These are phyloP conservation scores for Daucus carota DNA, from an alignment of 129 eudicot species.

Conservation along the genomic window DNA sequence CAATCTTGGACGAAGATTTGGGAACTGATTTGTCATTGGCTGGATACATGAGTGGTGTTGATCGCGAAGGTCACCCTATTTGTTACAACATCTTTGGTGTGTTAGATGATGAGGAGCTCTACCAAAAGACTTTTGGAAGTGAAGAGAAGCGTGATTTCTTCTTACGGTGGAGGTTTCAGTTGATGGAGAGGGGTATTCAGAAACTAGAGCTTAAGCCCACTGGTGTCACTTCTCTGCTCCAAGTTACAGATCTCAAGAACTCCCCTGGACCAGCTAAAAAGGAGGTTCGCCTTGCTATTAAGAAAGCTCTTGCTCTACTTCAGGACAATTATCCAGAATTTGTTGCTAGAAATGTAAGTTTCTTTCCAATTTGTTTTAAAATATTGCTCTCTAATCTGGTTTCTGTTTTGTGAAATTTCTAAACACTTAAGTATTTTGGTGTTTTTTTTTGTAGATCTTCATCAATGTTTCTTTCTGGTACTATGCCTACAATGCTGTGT, in stretches of 20 bases:
- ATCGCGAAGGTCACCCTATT: conserved; percentile 56
- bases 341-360: conserved; percentile 64
- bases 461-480: conserved; percentile 65
- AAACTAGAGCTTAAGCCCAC: conserved; percentile 48
- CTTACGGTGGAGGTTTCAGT: conserved; percentile 65
- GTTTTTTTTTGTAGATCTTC: conserved; percentile 33
- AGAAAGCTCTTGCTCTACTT: conserved; percentile 58
- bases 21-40: conserved; percentile 30
- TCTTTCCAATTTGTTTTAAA: background rate
- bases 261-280: conserved; percentile 65
- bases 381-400: background rate
- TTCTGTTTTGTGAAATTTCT: background rate
- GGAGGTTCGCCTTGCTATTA: conserved; percentile 54
- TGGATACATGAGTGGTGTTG: conserved; percentile 56
- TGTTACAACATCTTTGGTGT: conserved; percentile 58
- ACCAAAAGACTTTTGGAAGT: conserved; percentile 34
- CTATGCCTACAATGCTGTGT: conserved; percentile 39
- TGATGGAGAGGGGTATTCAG: conserved; percentile 59
- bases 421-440: background rate
- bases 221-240: conserved; percentile 51
- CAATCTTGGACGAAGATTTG: conserved; percentile 44
- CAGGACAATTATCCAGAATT: conserved; percentile 89
- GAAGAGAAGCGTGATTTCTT: conserved; percentile 49
- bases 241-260: conserved; percentile 64
- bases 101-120: conserved; percentile 41